Base-by-base conservation (phyloP, 2,329 filamentous ascomycete genomes). In the Leptographium galeiforme region DNA sequence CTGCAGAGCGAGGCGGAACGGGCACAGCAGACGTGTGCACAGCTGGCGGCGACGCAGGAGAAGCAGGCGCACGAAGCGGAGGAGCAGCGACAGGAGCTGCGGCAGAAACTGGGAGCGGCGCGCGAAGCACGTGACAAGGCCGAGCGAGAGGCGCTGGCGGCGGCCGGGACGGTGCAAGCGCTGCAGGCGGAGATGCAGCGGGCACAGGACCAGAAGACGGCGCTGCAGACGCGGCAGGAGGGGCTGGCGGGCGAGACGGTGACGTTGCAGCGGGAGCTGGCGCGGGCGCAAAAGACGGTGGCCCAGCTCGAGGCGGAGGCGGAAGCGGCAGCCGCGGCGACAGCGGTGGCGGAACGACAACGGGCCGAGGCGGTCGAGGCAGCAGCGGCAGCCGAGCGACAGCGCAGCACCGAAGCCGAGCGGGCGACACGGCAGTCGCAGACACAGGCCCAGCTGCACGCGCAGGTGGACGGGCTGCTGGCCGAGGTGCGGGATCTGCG, bases 201-300 rank as follows among this genome's bases (percentile, higher is more conserved):
- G 54, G 74, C 75, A 50, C 54, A 52, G 1, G 79, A 82, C 57
- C 84, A 88, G 64, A 89, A 87, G 64, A 77, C 82, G 51, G 67
- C 87, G 13, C 69, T 89, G 18, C 83, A 87, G 62, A 77, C 73
- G 47, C 81, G 84, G 5, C 80, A 89, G 60, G 81, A 88, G 58
- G 73, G 81, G 6, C 66, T 89, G 32, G 78, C 78, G 1, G 74
- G 72, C 39, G 84, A 90, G 64, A 85, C 82, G 2, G 71, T 74
- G 6, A 72, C 78, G n/a, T 68, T 89, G 13, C 84, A 87, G 62
- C 73, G 73, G 32, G 84, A 89, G 47, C 68, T 88, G 4, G 64
- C 73, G 36, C 71, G 66, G 46, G 62, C 79, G 36, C 70, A 76
- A 55, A 71, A 63, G 56, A 66, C 74, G 18, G 65, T 74, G 5